Percentiles rank a stretch among this genome's conserved stretches.
Evolutionary conservation across 305 asterid species (phyloP).

Genomic region (Fraxinus baroniana): DNA sequence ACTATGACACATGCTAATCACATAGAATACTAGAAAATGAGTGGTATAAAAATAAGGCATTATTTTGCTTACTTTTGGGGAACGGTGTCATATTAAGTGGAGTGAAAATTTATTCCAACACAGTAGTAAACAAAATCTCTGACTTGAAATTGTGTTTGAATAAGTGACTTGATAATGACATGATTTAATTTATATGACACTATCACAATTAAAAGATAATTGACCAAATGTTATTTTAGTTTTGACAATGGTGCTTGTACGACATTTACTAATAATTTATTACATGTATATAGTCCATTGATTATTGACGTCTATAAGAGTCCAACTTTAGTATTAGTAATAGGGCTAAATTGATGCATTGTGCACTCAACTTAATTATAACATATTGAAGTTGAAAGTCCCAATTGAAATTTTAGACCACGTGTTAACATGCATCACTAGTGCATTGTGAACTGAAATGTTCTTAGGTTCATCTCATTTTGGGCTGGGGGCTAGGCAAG

Average conservation of each 20-base stretch:
- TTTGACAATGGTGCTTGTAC: not conserved
- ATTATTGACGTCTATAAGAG: not conserved
- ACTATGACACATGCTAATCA: not conserved
- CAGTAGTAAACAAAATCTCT: not conserved
- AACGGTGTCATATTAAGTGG: not conserved
- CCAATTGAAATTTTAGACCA: not conserved
- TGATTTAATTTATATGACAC: not conserved
- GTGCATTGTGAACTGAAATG: not conserved
- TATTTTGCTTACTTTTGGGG: not conserved
- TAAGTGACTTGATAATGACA: not conserved
- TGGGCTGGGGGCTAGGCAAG: not conserved
- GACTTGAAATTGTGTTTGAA: not conserved
- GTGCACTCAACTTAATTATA: not conserved
- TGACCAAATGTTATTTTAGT: not conserved
- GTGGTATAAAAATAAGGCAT: not conserved
- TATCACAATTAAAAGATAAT: not conserved
- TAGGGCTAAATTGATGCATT: not conserved
- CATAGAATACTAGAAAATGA: not conserved
- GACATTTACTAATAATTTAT: no score
- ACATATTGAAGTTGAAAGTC: not conserved
- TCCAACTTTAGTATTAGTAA: not conserved
- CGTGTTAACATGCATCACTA: not conserved
- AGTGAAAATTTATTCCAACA: not conserved
- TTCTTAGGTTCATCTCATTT: not conserved
- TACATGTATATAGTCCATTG: not conserved